Evolutionary conservation across 371 early-diverging fungal species (phyloP).

Genomic region (Mortierella sp.): DNA sequence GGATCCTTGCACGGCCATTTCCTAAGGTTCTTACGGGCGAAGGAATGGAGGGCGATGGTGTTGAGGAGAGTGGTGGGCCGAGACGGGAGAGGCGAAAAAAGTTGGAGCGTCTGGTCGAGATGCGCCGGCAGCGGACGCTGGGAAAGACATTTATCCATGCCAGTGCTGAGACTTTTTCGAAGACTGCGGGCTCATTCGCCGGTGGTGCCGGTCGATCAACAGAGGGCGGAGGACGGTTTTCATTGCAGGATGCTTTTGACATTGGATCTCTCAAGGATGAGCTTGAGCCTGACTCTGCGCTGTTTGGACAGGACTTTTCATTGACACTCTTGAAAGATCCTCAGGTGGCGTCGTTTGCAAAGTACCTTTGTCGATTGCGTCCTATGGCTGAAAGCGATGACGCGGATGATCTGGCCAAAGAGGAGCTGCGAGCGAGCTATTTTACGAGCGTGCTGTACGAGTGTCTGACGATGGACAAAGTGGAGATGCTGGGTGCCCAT

Average conservation of each 20-base stretch:
- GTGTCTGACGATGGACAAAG: conserved; percentile 54
- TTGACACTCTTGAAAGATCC: conserved; percentile 55
- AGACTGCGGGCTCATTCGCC: too few relatives aligned
- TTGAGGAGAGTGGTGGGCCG: conserved; percentile 14
- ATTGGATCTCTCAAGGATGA: conserved; percentile 5
- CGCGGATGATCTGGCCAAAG: conserved; percentile 13
- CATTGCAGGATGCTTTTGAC: neutral
- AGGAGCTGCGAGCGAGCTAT: conserved; percentile 28
- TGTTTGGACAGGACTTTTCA: conserved; percentile 45
- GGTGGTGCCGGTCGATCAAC: neutral
- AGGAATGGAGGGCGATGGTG: neutral
- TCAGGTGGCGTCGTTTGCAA: conserved; percentile 58
- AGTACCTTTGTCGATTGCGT: conserved; percentile 44
- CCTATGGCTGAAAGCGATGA: neutral
- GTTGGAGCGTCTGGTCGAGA: neutral
- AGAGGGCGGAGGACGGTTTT: neutral
- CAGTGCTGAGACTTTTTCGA: neutral
- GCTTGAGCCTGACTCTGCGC: conserved; percentile 20
- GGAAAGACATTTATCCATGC: neutral
- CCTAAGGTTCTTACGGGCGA: conserved; percentile 35
- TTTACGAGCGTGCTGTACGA: conserved; percentile 48
- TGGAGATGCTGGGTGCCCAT: conserved; percentile 38
- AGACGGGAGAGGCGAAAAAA: conserved; percentile 22
- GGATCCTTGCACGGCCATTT: conserved; percentile 48
- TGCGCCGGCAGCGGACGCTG: neutral